Base-by-base conservation (phyloP, 148 eudicot genomes). In the Salicornia ramosissima region DNA sequence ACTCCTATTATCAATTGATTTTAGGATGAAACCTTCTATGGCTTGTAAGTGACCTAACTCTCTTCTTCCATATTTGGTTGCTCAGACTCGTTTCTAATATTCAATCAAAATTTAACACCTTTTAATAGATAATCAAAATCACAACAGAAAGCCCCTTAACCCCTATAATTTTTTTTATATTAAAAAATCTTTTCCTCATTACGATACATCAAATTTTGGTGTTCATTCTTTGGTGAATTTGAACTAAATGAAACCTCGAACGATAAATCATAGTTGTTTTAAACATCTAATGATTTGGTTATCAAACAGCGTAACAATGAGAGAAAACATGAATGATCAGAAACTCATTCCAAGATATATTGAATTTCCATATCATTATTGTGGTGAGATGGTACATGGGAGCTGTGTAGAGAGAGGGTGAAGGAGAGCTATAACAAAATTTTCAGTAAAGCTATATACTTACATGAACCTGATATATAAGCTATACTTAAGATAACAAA, bases 351-450 rank as follows among this genome's bases (percentile, higher is more conserved):
- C 50, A 42, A 24, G 19, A 6, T 21, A 39, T 34, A 40, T 34
- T 40, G 31, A 63, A 40, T 40, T 63, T 24, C n/a, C n/a, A 24
- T 22, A 63, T 6, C 50, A 36, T 19, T 36, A 36, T 63, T 40
- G 26, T 15, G 18, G 16, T 63, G 31, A 22, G 49, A 63, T 63
- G 45, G 67, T 22, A 53, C 31, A 51, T 30, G 49, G 60, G 14
- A 12, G 19, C 18, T n/a, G 34, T 19, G 59, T 33, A 59, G 33
- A n/a, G 49, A 59, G 33, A n/a, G 49, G 24, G 50, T 22, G 50
- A 43, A 49, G 19, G n/a, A n/a, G 21, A 34, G 42, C 33, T 55
- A 29, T 43, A 29, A 51, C 70, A 75, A 75, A 75, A 31, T 31
- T 21, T 75, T 43, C 40, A 18, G 64, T 53, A 60, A n/a, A 40